Percentiles rank a stretch among this genome's conserved stretches.
Conservation (phyloP, 2,329 filamentous ascomycete genomes). For the Cladophialophora exuberans region DNA sequence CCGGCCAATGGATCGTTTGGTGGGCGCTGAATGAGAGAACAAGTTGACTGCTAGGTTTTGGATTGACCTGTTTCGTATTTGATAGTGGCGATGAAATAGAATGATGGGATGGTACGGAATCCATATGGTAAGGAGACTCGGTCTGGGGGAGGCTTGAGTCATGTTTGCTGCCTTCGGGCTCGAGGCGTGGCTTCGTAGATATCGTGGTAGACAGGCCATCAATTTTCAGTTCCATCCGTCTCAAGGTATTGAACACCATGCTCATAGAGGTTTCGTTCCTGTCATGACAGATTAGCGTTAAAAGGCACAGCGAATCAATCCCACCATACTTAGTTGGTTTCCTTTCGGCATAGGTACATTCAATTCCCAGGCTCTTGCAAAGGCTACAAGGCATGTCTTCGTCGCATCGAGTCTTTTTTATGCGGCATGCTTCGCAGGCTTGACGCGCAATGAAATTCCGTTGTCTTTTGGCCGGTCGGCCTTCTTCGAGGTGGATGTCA, state of each 20-base stretch:
- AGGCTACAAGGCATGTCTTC: slow-evolving; percentile 59
- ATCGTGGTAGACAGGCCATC: slow-evolving; percentile 50
- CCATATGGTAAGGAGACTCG: slow-evolving; percentile 37
- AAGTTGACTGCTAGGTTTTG: neutral
- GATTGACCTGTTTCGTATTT: slow-evolving; percentile 39
- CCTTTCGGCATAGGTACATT: slow-evolving; percentile 58
- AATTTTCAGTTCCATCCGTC: slow-evolving; percentile 57
- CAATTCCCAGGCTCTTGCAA: slow-evolving; percentile 52
- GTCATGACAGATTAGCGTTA: slow-evolving; percentile 1
- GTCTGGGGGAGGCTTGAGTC: slow-evolving; percentile 19
- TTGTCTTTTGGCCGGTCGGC: slow-evolving; percentile 22
- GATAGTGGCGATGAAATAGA: slow-evolving; percentile 37
- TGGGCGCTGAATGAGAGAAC: slow-evolving; percentile 54
- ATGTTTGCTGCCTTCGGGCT: slow-evolving; percentile 15
- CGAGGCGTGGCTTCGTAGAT: slow-evolving; percentile 35
- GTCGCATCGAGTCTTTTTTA: slow-evolving; percentile 60
- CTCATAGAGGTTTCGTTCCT: slow-evolving; percentile 59
- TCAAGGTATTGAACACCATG: slow-evolving; percentile 58
- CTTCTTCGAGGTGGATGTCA: slow-evolving; percentile 12
- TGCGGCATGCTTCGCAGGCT: slow-evolving; percentile 58
- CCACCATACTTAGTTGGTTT: slow-evolving; percentile 55
- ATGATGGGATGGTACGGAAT: slow-evolving; percentile 39
- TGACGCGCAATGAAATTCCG: slow-evolving; percentile 29
- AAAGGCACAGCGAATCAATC: neutral
- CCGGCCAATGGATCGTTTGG: slow-evolving; percentile 54